Conservation (phyloP, 2,329 filamentous ascomycete genomes). For the Magnaporthiopsis incrustans region DNA sequence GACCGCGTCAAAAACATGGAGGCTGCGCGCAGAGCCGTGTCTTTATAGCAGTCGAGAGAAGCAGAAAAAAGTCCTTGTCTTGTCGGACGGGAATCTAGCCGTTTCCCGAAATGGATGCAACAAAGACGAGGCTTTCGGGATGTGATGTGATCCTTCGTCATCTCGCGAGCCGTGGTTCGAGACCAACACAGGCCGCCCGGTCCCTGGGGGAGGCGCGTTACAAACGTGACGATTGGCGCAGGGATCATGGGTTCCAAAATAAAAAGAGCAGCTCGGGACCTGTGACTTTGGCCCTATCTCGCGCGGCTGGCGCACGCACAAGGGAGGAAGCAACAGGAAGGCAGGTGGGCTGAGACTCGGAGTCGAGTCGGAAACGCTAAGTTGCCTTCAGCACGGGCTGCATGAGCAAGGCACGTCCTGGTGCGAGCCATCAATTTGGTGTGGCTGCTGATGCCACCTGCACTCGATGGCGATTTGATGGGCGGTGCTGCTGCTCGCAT, state of each 20-base stretch:
- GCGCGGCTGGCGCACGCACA: not conserved
- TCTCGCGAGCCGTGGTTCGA: not conserved
- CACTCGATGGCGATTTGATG: not conserved
- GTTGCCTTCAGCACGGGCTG: not conserved
- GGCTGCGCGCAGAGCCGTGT: too few species aligned
- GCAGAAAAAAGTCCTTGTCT: not conserved
- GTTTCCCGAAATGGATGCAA: not conserved
- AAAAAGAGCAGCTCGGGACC: not conserved
- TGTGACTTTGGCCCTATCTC: constrained; percentile 1
- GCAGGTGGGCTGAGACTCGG: not conserved
- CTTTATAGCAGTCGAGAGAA: too few species aligned
- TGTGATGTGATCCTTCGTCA: not conserved
- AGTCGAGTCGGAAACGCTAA: not conserved
- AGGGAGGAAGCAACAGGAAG: not conserved
- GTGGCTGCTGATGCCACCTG: not conserved
- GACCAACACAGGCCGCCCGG: not conserved
- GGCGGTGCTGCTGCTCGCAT: too few species aligned
- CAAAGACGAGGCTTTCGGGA: not conserved
- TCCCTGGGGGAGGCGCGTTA: not conserved
- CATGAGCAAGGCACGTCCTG: not conserved
- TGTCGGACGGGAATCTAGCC: not conserved
- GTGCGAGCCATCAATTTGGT: too few species aligned
- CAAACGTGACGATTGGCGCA: not conserved
- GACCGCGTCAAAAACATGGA: not conserved
- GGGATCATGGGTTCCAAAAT: not conserved